Base-by-base conservation (phyloP, 2,329 filamentous ascomycete species). In the Berkeleyomyces rouxiae region DNA sequence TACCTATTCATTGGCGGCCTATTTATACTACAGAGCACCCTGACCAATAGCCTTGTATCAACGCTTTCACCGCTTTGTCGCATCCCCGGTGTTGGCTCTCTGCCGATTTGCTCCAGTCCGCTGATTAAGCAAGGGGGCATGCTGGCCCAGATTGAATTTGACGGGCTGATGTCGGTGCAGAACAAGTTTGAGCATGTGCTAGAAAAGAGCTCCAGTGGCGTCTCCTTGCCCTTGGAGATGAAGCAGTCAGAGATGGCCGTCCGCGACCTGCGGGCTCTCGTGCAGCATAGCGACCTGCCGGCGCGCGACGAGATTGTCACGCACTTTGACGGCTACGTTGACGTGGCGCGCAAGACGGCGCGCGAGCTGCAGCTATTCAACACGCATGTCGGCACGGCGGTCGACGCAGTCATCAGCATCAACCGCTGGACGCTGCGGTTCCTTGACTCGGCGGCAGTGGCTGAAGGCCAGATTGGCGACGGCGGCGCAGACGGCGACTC, bases 251-350 rank as follows among this genome's bases (percentile, higher is more conserved):
- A 92, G 71, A 77, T 82, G 1, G 84, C 85, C 0, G 84, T 93
- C 43, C 81, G 88, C 47, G 88, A 91, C 68, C 74, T 93, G 33
- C 82, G 86, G 40, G 85, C 82, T 36, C 78, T 90, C 53, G 86
- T 95, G 42, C 79, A 82, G 46, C 83, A 85, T 72, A 89, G 85
- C 67, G 78, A 82, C 31, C 75, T 93, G 0, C 81, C 83, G 36
- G 82, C 81, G 47, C 82, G 82, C 39, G 80, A 86, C 43, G 85
- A 90, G 71, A 79, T 95, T 10, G 81, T 88, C 3, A 78, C 84
- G 31, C 88, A 92, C 70, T 87, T 95, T 63, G 82, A 87, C 66
- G 82, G 82, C 59, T 95, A 91, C 72, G 82, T 93, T 67, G 82
- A 86, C 7, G 83, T 82, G 0, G 84, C 86, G 1, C 77, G 82